These are phyloP conservation scores for Gamarada debralockiae DNA, from an alignment of 495 filamentous ascomycete species.

Conservation along the genomic window DNA sequence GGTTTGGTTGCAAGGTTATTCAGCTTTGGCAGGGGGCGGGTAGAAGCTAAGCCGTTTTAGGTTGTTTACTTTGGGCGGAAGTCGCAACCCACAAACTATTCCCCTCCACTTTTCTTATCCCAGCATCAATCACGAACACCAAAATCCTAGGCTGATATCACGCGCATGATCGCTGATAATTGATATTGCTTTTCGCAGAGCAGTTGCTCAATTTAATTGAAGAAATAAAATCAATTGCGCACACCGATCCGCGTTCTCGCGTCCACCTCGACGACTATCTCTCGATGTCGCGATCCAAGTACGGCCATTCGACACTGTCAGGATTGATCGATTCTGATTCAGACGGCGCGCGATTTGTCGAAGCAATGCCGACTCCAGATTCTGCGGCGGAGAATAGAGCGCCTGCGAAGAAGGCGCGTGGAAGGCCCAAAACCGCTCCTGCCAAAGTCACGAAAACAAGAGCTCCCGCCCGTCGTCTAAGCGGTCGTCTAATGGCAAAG, in stretches of 20 bases:
- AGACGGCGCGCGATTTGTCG: conserved; percentile 48
- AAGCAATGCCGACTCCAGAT: conserved; percentile 34
- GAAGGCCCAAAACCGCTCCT: conserved; percentile 40
- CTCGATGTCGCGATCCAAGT: conserved; percentile 51
- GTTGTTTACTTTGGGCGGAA: neutral
- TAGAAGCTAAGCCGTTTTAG: neutral
- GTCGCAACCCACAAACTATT: neutral
- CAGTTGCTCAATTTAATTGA: neutral
- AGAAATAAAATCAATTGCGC: too few species aligned
- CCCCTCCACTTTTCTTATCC: neutral
- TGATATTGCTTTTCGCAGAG: neutral
- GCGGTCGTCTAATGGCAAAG: conserved; percentile 33
- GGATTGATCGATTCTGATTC: conserved; percentile 65
- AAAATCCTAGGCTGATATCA: neutral
- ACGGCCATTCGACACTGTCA: conserved; percentile 48
- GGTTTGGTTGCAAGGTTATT: neutral
- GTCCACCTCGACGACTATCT: neutral
- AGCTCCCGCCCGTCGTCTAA: conserved; percentile 38
- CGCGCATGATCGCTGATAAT: neutral
- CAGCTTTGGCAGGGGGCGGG: too few species aligned
- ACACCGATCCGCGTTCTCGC: too few species aligned
- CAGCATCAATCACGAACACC: conserved; percentile 3
- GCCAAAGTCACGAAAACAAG: conserved; percentile 31
- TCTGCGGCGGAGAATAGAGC: conserved; percentile 33
- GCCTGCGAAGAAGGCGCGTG: conserved; percentile 31